These are phyloP conservation scores for Saussurea involucrata DNA, from an alignment of 129 eudicot genomes.

Conservation along the genomic window DNA sequence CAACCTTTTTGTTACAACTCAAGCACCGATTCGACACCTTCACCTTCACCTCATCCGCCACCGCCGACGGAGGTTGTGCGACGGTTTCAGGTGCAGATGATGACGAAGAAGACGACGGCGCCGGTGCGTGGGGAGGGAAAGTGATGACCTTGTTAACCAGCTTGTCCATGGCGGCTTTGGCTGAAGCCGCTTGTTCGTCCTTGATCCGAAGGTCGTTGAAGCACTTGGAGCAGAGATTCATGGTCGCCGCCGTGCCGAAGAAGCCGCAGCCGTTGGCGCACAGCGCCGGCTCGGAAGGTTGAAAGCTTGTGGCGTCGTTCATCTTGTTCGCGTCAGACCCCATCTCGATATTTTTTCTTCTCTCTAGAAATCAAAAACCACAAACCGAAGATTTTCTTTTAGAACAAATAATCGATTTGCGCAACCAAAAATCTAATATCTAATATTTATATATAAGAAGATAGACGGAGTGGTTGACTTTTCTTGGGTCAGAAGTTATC, in stretches of 20 bases:
- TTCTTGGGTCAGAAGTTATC: conserved; percentile 7
- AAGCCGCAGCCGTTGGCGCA: conserved; percentile 90
- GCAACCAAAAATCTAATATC: too few relatives aligned
- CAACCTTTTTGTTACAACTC: conserved; percentile 65
- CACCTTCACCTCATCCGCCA: neutral
- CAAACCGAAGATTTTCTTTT: neutral
- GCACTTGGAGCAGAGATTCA: conserved; percentile 74
- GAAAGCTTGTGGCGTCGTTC: conserved; percentile 53
- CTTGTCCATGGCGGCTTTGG: conserved; percentile 47
- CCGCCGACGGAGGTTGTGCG: neutral
- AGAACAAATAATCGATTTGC: neutral
- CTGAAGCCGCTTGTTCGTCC: conserved; percentile 49
- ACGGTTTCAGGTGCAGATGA: neutral
- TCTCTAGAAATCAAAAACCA: neutral
- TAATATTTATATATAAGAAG: neutral
- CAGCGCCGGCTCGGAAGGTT: conserved; percentile 45
- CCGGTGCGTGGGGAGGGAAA: neutral
- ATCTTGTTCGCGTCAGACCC: conserved; percentile 54
- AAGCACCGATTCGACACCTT: conserved; percentile 44
- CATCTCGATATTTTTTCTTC: conserved; percentile 25
- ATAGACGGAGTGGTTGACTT: conserved; percentile 1
- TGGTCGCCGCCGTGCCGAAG: conserved; percentile 70
- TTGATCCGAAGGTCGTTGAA: conserved; percentile 33
- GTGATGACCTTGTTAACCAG: conserved; percentile 16
- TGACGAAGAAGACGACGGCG: neutral